Base-by-base conservation (phyloP, 345 rosid species). In the Salix arbutifolia region DNA sequence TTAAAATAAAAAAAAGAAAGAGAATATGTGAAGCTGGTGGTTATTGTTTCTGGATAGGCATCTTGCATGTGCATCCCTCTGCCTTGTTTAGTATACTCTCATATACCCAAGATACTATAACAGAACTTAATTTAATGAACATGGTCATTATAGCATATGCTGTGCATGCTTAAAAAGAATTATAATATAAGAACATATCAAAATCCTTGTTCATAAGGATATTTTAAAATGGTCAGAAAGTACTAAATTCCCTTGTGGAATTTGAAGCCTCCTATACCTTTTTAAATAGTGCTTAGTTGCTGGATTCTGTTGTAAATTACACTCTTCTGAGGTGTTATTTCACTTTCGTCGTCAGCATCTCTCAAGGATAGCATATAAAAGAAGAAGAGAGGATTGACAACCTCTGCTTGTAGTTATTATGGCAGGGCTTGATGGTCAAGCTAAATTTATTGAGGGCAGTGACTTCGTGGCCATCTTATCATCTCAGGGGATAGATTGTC, bases 401-500 rank as follows among this genome's bases (percentile, higher is more conserved):
- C 37, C n/a, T 40, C 30, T 73, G 35, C 64, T 80, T 69, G 65
- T 65, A 72, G 65, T 74, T 69, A 23, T 37, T 48, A 90, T 89
- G 92, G 88, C 84, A 67, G 76, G 75, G 65, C 73, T 69, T 67
- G 84, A 77, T 73, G 17, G 65, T 73, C 86, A 78, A 73, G 46
- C 71, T 26, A 65, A 52, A 33, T 42, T 58, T 71, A 69, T 80
- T 16, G 79, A 81, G 53, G 77, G 25, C 53, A 77, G 77, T n/a
- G 85, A 85, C 65, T 72, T 88, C 50, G 60, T 76, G 76, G 73
- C 83, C 25, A 64, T 83, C 81, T 81, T 88, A 83, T 83, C 86
- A 67, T 79, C 93, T 74, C 80, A 83, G 77, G 95, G 87, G 62
- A 83, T 91, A 74, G 89, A 89, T 70, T 91, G 83, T 75, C 90